Conservation (phyloP, 1,284 basidiomycete genomes). For the Singerocomus inundabilis region DNA sequence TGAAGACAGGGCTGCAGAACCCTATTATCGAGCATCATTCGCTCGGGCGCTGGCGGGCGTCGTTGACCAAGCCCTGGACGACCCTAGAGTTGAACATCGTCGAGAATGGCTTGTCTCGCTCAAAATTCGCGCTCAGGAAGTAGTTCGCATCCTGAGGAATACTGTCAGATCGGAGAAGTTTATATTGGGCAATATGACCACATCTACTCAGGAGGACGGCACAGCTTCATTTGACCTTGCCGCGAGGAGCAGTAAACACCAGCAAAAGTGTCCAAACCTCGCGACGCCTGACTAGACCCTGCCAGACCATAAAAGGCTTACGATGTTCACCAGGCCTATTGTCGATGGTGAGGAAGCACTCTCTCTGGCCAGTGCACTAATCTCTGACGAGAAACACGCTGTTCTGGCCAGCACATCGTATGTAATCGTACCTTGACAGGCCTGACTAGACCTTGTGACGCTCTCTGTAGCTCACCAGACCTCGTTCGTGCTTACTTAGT, state of each 20-base stretch:
- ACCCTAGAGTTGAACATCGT: slow-evolving; percentile 17
- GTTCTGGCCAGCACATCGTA: too few relatives aligned
- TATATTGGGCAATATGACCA: slow-evolving; percentile 14
- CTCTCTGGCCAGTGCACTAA: too few relatives aligned
- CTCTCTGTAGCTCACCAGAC: too few relatives aligned
- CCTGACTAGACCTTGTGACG: too few relatives aligned
- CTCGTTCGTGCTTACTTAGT: too few relatives aligned
- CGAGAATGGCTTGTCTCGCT: slow-evolving; percentile 21
- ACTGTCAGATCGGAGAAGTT: slow-evolving; percentile 14
- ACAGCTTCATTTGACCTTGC: slow-evolving; percentile 28
- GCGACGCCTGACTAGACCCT: too few relatives aligned
- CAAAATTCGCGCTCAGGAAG: slow-evolving; percentile 19
- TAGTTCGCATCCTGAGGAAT: slow-evolving; percentile 13
- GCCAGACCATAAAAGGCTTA: too few relatives aligned
- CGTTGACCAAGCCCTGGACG: slow-evolving; percentile 18
- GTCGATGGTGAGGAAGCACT: too few relatives aligned
- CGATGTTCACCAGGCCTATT: too few relatives aligned
- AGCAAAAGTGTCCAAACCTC: too few relatives aligned
- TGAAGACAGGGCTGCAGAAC: slow-evolving; percentile 4
- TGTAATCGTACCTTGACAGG: too few relatives aligned
- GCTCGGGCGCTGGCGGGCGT: slow-evolving; percentile 20
- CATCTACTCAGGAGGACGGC: slow-evolving; percentile 21
- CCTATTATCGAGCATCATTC: slow-evolving; percentile 32
- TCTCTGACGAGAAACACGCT: too few relatives aligned
- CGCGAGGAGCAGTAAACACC: slow-evolving; percentile 25